Conservation (phyloP, 345 rosid genomes). For the Barbarea vulgaris region DNA sequence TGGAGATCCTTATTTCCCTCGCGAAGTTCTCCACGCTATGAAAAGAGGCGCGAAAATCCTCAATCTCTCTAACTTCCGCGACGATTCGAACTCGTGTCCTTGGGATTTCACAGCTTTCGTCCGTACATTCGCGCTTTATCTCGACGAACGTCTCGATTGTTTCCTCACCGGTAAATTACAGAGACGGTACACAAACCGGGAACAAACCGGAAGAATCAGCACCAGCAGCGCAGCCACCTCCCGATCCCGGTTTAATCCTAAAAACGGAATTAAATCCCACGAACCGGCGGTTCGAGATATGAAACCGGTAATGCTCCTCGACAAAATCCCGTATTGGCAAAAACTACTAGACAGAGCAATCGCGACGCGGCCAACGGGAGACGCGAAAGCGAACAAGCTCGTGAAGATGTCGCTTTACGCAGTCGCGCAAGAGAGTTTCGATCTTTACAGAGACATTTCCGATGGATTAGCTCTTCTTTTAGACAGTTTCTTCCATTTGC, state of each 20-base stretch:
- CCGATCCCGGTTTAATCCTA: slow-evolving; percentile 30
- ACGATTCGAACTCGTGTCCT: slow-evolving; percentile 67
- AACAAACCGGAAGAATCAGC: slow-evolving; percentile 23
- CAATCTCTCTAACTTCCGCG: slow-evolving; percentile 68
- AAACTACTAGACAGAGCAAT: slow-evolving; percentile 71
- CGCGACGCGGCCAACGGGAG: slow-evolving; percentile 63
- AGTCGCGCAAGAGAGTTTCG: slow-evolving; percentile 72
- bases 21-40: slow-evolving; percentile 72
- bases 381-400: slow-evolving; percentile 56
- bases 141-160: slow-evolving; percentile 75
- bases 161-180: slow-evolving; percentile 70
- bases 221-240: background rate
- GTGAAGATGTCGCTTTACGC: slow-evolving; percentile 57
- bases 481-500: slow-evolving; percentile 75
- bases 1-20: slow-evolving; percentile 76
- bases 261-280: slow-evolving; percentile 1
- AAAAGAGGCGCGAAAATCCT: slow-evolving; percentile 76
- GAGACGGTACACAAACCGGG: slow-evolving; percentile 42
- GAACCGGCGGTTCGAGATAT: slow-evolving; percentile 53
- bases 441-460: slow-evolving; percentile 68
- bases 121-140: slow-evolving; percentile 64
- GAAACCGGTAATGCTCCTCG: slow-evolving; percentile 66
- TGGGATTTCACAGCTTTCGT: slow-evolving; percentile 78
- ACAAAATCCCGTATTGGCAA: slow-evolving; percentile 67
- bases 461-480: slow-evolving; percentile 63